Evolutionary conservation across 805 yeast species (phyloP).

Genomic region (Kazachstania taianensis): DNA sequence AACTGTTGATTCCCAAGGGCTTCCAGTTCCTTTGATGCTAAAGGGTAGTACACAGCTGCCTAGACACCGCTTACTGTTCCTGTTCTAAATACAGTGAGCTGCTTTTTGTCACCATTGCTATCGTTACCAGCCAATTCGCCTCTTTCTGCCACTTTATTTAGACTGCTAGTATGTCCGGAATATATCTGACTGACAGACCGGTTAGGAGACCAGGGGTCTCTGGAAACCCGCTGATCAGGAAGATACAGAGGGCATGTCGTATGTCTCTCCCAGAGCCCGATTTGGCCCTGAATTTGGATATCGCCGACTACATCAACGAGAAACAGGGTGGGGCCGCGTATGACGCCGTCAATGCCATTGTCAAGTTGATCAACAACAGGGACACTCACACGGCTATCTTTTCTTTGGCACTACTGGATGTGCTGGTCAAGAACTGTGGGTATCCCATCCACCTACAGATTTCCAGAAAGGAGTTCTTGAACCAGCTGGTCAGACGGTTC

Average conservation of each 20-base stretch:
- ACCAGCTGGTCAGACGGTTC: slow-evolving; percentile 83
- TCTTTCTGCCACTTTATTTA: too few relatives aligned
- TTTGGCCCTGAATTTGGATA: slow-evolving; percentile 76
- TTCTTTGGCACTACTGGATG: slow-evolving; percentile 76
- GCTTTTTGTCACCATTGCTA: background rate
- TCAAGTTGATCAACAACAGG: slow-evolving; percentile 67
- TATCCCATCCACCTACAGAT: slow-evolving; percentile 94
- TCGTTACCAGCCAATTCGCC: background rate
- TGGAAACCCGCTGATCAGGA: slow-evolving; percentile 32
- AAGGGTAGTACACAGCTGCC: too few relatives aligned
- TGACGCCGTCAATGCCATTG: slow-evolving; percentile 85
- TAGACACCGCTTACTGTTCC: too few relatives aligned
- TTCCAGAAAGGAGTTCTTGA: slow-evolving; percentile 86
- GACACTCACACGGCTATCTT: slow-evolving; percentile 77
- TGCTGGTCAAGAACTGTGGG: slow-evolving; percentile 93
- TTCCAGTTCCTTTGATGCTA: too few relatives aligned
- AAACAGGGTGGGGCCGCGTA: slow-evolving; percentile 86
- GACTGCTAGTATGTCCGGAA: slow-evolving; percentile 19
- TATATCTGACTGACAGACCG: slow-evolving; percentile 28
- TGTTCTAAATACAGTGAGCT: too few relatives aligned
- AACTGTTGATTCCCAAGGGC: too few relatives aligned
- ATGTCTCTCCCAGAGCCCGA: slow-evolving; percentile 79
- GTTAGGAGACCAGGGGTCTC: slow-evolving; percentile 23
- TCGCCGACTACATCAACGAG: slow-evolving; percentile 85
- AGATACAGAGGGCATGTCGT: slow-evolving; percentile 71